Base-by-base conservation (phyloP, 148 eudicot species). In the Chenopodium formosanum region DNA sequence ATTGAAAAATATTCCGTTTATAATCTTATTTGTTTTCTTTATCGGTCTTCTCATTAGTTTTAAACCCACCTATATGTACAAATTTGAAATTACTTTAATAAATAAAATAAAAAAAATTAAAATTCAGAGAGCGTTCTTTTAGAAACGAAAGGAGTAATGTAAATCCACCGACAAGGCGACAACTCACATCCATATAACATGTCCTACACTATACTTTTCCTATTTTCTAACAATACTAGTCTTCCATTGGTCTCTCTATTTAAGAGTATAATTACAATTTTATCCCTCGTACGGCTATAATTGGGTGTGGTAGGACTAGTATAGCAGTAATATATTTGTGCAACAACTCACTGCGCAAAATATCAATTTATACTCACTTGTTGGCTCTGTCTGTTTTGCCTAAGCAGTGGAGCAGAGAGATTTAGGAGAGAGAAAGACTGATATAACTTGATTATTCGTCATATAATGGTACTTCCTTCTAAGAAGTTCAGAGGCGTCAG, bases 401-500 rank as follows among this genome's bases (percentile, higher is more conserved):
- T 22, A 37, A 13, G 74, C 44, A 70, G 12, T 34, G 46, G 3
- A 14, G 22, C 52, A 50, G 53, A 50, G 53, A 9, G 44, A 68
- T 29, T 10, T 34, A 3, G 10, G 31, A 27, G 20, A 52, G 32
- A 81, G 73, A 70, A 62, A 69, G 52, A 73, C 31, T 23, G 0
- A 82, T 32, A 34, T 31, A 76, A 3, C 17, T n/a, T 50, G n/a
- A 64, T 19, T 11, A 34, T n/a, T 50, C 46, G 63, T 69, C 29
- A 91, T 40, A 40, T 40, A 40, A 40, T 91, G 96, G 94, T 91
- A 89, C 92, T 82, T 82, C 86, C 91, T 40, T 74, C 91, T 23
- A 94, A 88, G 82, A 94, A 94, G 89, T 94, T 89, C 91, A 90
- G 93, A 88, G 98, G 98, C 76, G 98, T 94, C 89, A 90, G 97